Conservation (phyloP, 257 asterid genomes). For the Solanum raphanifolium region DNA sequence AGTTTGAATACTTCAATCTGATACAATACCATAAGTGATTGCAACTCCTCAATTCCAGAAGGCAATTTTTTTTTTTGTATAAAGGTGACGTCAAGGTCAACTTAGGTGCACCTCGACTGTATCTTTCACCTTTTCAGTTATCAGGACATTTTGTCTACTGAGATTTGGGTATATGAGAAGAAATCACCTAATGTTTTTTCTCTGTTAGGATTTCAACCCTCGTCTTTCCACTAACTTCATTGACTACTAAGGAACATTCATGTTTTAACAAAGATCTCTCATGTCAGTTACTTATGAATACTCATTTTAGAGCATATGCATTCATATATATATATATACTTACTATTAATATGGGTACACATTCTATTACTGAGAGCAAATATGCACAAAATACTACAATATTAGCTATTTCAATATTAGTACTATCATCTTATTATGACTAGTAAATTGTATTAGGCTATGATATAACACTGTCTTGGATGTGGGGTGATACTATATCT, state of each 20-base stretch:
- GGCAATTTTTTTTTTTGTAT: neutral
- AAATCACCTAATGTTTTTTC: neutral
- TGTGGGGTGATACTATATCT: constrained; percentile 1
- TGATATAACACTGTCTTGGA: neutral
- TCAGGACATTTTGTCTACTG: neutral
- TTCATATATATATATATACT: neutral
- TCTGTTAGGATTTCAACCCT: neutral
- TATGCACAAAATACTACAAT: neutral
- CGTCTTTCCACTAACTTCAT: neutral
- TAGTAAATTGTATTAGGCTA: neutral
- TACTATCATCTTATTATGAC: neutral
- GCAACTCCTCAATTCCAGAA: neutral
- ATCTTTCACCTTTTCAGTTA: neutral
- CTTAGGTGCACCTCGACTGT: neutral
- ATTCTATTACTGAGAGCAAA: neutral
- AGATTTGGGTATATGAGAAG: neutral
- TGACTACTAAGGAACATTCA: neutral
- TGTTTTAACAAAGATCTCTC: neutral
- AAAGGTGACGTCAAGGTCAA: neutral
- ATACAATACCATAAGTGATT: neutral
- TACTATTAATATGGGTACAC: neutral
- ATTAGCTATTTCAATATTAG: neutral
- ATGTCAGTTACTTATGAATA: neutral
- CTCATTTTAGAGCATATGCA: neutral
- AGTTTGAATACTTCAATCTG: neutral